Percentiles rank a stretch among this genome's conserved stretches.
Conservation (phyloP, 257 asterid genomes). For the Petunia axillaris region DNA sequence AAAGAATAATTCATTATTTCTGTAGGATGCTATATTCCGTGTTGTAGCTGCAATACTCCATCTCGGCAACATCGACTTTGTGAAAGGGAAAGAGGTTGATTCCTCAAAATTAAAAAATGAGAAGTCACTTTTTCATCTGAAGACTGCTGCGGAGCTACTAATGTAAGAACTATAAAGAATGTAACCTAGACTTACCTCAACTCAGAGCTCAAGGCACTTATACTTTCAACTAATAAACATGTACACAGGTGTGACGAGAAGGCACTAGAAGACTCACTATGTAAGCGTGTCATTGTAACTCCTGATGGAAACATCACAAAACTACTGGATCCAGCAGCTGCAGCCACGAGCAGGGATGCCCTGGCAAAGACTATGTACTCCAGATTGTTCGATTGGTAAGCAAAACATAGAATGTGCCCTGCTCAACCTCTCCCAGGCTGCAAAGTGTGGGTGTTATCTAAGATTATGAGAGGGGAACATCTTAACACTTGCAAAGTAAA, state of each 20-base stretch:
- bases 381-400: constrained; percentile 92
- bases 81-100: constrained; percentile 78
- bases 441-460: constrained; percentile 12
- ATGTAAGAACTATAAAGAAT: constrained; percentile 51
- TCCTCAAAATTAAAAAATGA: constrained; percentile 82
- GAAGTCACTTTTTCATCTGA: constrained; percentile 69
- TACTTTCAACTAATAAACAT: constrained; percentile 19
- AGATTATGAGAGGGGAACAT: constrained; percentile 23
- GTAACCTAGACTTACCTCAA: not conserved
- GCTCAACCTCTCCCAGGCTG: constrained; percentile 9
- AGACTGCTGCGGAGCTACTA: constrained; percentile 88
- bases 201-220: constrained; percentile 20
- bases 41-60: constrained; percentile 97
- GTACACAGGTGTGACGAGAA: constrained; percentile 70
- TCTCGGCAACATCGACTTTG: constrained; percentile 79
- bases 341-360: constrained; percentile 89
- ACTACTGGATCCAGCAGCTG: constrained; percentile 88
- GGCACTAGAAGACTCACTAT: constrained; percentile 82
- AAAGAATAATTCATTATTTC: constrained; percentile 20
- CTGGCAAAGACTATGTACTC: constrained; percentile 93
- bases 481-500: constrained; percentile 10
- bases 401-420: constrained; percentile 24
- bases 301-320: constrained; percentile 96
- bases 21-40: constrained; percentile 89
- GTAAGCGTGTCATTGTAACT: constrained; percentile 90